These are phyloP conservation scores for Claviceps pazoutovae DNA, from an alignment of 2,329 filamentous ascomycete species.

Conservation along the genomic window DNA sequence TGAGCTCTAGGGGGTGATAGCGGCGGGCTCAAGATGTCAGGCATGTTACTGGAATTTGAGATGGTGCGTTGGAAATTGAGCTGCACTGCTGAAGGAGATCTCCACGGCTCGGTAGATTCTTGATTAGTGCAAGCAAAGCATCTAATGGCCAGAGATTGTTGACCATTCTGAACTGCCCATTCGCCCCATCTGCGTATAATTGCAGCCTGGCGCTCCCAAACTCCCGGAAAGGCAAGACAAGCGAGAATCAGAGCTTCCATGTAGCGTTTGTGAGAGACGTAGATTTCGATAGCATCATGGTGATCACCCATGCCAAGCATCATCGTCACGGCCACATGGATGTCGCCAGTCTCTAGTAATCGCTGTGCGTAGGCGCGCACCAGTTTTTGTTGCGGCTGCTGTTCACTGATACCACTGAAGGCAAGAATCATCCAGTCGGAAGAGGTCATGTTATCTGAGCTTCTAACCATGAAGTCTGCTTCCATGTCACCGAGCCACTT, in stretches of 20 bases:
- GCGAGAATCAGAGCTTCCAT: constrained; percentile 89
- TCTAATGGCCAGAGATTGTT: constrained; percentile 80
- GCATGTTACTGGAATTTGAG: constrained; percentile 30
- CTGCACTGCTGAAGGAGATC: constrained; percentile 62
- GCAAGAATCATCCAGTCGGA: constrained; percentile 96
- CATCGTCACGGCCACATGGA: constrained; percentile 85
- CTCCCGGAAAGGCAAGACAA: constrained; percentile 65
- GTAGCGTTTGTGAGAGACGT: constrained; percentile 78
- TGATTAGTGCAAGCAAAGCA: constrained; percentile 85
- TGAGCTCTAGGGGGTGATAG: constrained; percentile 58
- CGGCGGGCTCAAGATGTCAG: constrained; percentile 53
- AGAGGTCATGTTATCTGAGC: constrained; percentile 75
- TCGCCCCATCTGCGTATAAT: constrained; percentile 93
- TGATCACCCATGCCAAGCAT: constrained; percentile 84
- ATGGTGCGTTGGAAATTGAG: constrained; percentile 41
- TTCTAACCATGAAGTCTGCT: constrained; percentile 65
- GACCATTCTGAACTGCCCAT: constrained; percentile 70
- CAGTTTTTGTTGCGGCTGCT: constrained; percentile 71
- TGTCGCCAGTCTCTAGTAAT: constrained; percentile 74
- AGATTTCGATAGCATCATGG: constrained; percentile 92
- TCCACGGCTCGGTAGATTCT: constrained; percentile 77
- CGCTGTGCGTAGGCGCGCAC: constrained; percentile 83
- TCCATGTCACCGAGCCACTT: constrained; percentile 89
- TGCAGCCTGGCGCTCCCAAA: constrained; percentile 83
- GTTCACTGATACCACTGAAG: constrained; percentile 69